Conservation (phyloP, 192 early-diverging fungal genomes). For the Gonapodya prolifera region DNA sequence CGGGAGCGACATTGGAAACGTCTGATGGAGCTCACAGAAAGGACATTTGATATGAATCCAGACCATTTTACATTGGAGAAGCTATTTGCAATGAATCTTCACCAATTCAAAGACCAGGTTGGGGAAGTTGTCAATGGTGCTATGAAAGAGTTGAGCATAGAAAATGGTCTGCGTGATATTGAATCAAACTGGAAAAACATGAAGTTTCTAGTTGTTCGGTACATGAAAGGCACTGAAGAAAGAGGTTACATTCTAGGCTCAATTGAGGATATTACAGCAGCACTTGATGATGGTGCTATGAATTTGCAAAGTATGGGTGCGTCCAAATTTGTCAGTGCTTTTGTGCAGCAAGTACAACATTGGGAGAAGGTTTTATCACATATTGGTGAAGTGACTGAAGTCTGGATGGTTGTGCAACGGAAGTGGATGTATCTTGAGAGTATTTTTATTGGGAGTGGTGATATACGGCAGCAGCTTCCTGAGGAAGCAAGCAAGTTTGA, state of each 20-base stretch:
- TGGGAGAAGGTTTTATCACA: slow-evolving; percentile 53
- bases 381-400: slow-evolving; percentile 49
- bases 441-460: slow-evolving; percentile 53
- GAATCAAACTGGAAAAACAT: slow-evolving; percentile 50
- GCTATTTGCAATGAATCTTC: slow-evolving; percentile 39
- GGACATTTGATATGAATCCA: slow-evolving; percentile 40
- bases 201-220: slow-evolving; percentile 34
- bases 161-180: slow-evolving; percentile 40
- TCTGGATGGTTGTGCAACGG: slow-evolving; percentile 53
- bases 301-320: slow-evolving; percentile 40
- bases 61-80: slow-evolving; percentile 48
- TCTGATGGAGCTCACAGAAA: slow-evolving; percentile 35
- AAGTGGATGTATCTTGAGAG: slow-evolving; percentile 55
- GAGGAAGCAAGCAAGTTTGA: slow-evolving; percentile 53
- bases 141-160: slow-evolving; percentile 51
- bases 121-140: slow-evolving; percentile 51
- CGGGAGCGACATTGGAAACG: slow-evolving; percentile 44
- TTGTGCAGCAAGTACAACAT: slow-evolving; percentile 41
- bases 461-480: slow-evolving; percentile 56
- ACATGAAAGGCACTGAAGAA: slow-evolving; percentile 49
- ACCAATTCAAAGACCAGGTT: slow-evolving; percentile 40
- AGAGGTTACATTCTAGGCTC: slow-evolving; percentile 37
- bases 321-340: slow-evolving; percentile 48
- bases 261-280: slow-evolving; percentile 46
- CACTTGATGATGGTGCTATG: slow-evolving; percentile 54